Base-by-base conservation (phyloP, 2,329 filamentous ascomycete species). In the Venturia nashicola region DNA sequence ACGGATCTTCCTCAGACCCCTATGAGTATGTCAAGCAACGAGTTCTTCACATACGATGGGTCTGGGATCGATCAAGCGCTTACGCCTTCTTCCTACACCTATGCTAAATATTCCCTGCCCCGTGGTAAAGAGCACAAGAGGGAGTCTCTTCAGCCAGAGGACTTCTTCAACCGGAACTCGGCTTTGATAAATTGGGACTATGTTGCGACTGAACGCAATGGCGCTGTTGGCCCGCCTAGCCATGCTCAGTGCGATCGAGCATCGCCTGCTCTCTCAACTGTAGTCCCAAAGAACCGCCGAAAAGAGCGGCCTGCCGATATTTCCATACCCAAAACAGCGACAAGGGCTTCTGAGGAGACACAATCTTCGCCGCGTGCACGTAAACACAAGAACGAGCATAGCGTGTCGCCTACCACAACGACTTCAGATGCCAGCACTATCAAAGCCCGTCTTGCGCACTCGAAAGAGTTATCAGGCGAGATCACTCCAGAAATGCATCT, bases 401-500 rank as follows among this genome's bases (percentile, higher is more conserved):
- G 46, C 9, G 20, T 51, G 39, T 54, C 61, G 27, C 54, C 62
- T 16, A 36, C 62, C 9, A 66, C 61, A 9, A 65, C 59, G 55
- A 64, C 42, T 3, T 16, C 62, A 18, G 57, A 61, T 43, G 55
- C 54, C 18, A 76, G 74, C 64, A 79, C 76, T 9, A 76, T 75
- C 65, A 72, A 75, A 68, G 74, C 68, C 72, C 71, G 39, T 77
- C 69, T 78, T 82, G 43, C 74, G 78, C 67, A 77, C 82, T 84
- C 27, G 78, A 80, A 66, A 63, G 54, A 68, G 61, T 63, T 67
- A 8, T 65, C 69, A 2, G 67, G 68, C 51, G 82, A 85, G 2
- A 85, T 91, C 71, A 88, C 89, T 3, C 82, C 90, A 0, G 92
- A 97, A 68, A 89, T 97, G 65, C 93, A 99, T 72, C 84, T 97